These are phyloP conservation scores for Pugionium dolabratum DNA, from an alignment of 345 rosid genomes.

Conservation along the genomic window DNA sequence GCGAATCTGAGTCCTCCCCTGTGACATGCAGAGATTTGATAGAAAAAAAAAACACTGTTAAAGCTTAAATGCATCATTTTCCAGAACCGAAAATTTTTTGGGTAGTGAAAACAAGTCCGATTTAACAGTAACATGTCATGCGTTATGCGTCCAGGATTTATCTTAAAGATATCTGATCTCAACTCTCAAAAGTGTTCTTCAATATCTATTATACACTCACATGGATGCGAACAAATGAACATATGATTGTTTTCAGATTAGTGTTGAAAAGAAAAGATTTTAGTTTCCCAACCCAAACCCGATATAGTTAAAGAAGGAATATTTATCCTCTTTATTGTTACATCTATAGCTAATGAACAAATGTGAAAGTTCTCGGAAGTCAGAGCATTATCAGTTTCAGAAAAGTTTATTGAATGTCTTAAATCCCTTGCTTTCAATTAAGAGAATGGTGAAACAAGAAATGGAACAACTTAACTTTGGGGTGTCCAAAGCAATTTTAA, in stretches of 20 bases:
- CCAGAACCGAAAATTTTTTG: background rate
- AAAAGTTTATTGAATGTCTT: background rate
- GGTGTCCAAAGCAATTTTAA: background rate
- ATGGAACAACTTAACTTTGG: background rate
- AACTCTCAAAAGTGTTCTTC: background rate
- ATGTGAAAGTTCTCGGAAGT: background rate
- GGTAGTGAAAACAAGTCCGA: background rate
- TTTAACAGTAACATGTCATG: no score
- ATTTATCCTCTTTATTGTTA: background rate
- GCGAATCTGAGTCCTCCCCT: slow-evolving; percentile 51
- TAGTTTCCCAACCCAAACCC: background rate
- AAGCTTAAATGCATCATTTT: background rate
- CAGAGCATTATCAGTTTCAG: background rate
- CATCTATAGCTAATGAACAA: background rate
- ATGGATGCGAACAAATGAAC: background rate
- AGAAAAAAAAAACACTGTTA: background rate
- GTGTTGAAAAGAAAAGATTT: background rate
- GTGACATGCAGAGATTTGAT: slow-evolving; percentile 7
- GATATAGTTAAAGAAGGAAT: background rate
- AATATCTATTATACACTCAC: background rate
- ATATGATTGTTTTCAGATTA: background rate
- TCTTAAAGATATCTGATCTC: background rate
- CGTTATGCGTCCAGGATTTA: no score
- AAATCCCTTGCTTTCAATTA: background rate
- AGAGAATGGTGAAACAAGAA: slow-evolving; percentile 8